Base-by-base conservation (phyloP, 805 yeast genomes). In the Aciculoconidium aculeatum region DNA sequence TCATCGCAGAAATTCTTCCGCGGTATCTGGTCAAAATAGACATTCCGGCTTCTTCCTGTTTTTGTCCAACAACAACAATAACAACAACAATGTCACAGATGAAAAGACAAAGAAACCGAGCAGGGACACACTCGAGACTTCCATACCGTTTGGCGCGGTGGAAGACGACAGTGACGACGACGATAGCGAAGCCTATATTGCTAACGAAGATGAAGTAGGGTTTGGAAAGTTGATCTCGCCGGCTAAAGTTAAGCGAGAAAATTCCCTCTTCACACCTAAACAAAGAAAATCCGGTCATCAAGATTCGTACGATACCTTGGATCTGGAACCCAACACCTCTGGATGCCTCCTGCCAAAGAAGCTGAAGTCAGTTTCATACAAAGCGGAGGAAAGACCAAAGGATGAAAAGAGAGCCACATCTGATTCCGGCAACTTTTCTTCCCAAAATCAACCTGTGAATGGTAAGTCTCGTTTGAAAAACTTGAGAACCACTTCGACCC, bases 21-120 rank as follows among this genome's bases (percentile, higher is more conserved):
- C 35, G 3, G 36, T 44, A 8, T 42, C 54, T 4, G 46, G 42
- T 19, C 82, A 77, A 45, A 26, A 27, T 17, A 67, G 84, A 37
- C 77, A 74, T 35, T 75, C 82, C 0, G 76, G 84, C 0, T 54
- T 77, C 21, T 65, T 76, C 35, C 70, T 75, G 30, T 76, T 72
- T 39, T 49, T 72, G 24, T 53, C 66, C 30, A 47, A 52, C 14
- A 59, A 57, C 7, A 34, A 36, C 23, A 32, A 22, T 21, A 18
- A 11, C 14, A 28, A 17, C 9, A 24, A 16, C 19, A 13, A 21
- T 11, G 31, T n/a, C n/a, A n/a, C n/a, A n/a, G n/a, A n/a, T n/a
- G n/a, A n/a, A n/a, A n/a, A 23, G 15, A 11, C 26, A 31, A 12
- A 18, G 37, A 47, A 28, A 47, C 34, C 16, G 38, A 45, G 21